Base-by-base conservation (phyloP, 306 rosid genomes). In the Ceratonia siliqua region DNA sequence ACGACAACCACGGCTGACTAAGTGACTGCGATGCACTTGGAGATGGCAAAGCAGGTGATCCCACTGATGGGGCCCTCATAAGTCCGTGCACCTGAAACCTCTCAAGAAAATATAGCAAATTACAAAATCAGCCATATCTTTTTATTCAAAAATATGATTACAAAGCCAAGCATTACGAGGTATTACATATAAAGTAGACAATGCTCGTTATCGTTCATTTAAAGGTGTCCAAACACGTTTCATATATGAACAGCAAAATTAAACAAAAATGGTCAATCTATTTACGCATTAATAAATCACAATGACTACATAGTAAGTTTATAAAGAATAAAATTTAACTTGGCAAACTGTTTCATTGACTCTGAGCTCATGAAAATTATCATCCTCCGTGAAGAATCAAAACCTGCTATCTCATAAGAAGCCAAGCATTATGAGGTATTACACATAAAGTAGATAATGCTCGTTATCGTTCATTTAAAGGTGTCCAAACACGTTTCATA, bases 1-100 rank as follows among this genome's bases (percentile, higher is more conserved):
- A 84, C 42, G 96, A 82, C 83, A 92, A 69, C 99, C 97, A 94
- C 18, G 97, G 97, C 83, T 94, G 97, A 79, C 84, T 94, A 73
- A 82, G 77, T 62, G 89, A 76, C 79, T 87, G 94, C 82, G 99
- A 75, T 32, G 85, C 75, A 78, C 74, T 90, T 39, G 89, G 88
- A 78, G 87, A 86, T 22, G 90, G 74, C 3, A 88, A 72, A 35
- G 83, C 85, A 45, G 96, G 75, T 49, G 97, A 68, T 83, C 88
- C 97, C 56, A 81, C 78, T 38, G 96, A 73, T 46, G 92, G 76
- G 50, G 82, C 74, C 85, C 99, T 90, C 76, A 84, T 66, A 68
- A 88, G 82, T 73, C 88, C 85, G 59, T 87, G 95, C 64, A 95
- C 96, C 80, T 94, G 97, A 74, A 88, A 89, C 82, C 82, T 92